phyloP scores from a whole-genome alignment of 1,284 basidiomycete genomes.

The Sparassis latifolia region DNA sequence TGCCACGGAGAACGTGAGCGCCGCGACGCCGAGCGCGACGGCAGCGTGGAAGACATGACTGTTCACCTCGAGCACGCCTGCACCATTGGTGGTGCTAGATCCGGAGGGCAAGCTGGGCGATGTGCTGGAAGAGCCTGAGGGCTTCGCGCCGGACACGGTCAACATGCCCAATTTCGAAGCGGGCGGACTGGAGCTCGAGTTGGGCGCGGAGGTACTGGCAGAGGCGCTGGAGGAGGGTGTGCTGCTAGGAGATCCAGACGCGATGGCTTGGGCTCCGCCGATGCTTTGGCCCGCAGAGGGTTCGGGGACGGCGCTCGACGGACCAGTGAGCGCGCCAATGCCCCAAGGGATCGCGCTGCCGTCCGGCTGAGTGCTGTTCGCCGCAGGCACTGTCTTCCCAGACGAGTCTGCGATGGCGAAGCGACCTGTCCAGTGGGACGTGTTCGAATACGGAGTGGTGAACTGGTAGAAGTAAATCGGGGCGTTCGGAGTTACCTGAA shows the following conservation, averaged over 20 bases:
- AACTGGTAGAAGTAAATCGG: conserved; percentile 81
- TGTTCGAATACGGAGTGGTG: conserved; percentile 34
- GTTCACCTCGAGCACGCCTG: conserved; percentile 11
- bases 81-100: conserved; percentile 1
- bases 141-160: not conserved
- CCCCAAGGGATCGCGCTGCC: conserved; percentile 64
- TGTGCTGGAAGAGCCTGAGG: not conserved
- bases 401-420: conserved; percentile 65
- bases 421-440: conserved; percentile 70
- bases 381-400: conserved; percentile 44
- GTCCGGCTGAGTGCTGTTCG: conserved; percentile 48
- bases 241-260: not conserved
- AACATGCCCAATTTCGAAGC: not conserved
- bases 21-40: conserved; percentile 15
- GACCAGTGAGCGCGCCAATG: conserved; percentile 49
- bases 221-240: not conserved
- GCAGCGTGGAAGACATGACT: conserved; percentile 13
- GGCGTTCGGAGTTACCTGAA: conserved; percentile 60
- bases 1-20: conserved; percentile 17
- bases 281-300: conserved; percentile 18
- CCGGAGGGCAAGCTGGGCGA: not conserved
- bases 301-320: conserved; percentile 22
- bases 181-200: not conserved
- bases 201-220: not conserved
- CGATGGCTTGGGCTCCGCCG: not conserved